Base-by-base conservation (phyloP, 2,329 filamentous ascomycete species). In the Fusarium domesticum region DNA sequence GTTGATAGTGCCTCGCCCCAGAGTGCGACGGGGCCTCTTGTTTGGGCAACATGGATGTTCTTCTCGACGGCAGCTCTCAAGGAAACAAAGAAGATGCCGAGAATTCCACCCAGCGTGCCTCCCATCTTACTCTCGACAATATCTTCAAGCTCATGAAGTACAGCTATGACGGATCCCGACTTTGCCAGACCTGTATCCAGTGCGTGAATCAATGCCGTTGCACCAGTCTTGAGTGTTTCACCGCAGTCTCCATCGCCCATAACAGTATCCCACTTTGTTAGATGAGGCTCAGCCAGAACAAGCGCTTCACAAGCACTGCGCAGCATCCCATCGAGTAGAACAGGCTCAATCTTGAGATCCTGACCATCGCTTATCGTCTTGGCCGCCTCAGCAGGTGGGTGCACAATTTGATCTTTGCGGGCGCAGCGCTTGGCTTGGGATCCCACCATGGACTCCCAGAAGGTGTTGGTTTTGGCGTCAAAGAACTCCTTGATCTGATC, bases 81-180 rank as follows among this genome's bases (percentile, higher is more conserved):
- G 0, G 85, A 80, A 56, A 87, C 88, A 37, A 89, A 67, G 70
- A 87, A 89, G 56, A 90, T 89, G 39, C 83, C 81, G 63, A 87
- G 87, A 36, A 89, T 75, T 12, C 85, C 85, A 28, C 85, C 85
- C 1, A 81, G 85, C 6, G 85, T 88, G 39, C 85, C 85, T 60
- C 87, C 85, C 84, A 89, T 88, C n/a, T n/a, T n/a, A 45, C 12
- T 37, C 18, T 10, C 34, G 18, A 34, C 35, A 32, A 33, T 16
- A 15, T 18, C 25, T 5, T 31, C 15, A 6, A 23, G 23, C n/a
- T 31, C 31, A 6, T 16, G 25, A 20, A 39, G 30, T 6, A 39
- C 37, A 31, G 37, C 37, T 31, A 16, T 17, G 12, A 20, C 31
- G 14, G 37, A 20, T 6, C 37, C 15, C 6, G 37, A 15, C 23